These are phyloP conservation scores for Tricholoma sp. DNA, from an alignment of 768 basidiomycete species.

Conservation along the genomic window DNA sequence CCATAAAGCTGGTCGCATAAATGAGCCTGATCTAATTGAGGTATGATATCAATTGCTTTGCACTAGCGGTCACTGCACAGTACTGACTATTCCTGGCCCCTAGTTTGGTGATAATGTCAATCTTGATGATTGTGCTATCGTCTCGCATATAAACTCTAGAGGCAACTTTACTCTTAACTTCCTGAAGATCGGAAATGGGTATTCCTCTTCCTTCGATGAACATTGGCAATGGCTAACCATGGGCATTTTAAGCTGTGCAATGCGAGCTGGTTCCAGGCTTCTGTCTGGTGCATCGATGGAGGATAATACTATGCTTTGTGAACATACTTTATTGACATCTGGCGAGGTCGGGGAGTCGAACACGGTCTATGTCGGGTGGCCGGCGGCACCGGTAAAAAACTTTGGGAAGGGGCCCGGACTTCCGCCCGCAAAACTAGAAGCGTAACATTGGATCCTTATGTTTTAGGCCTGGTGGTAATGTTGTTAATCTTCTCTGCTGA, in stretches of 20 bases:
- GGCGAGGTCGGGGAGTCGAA: conserved; percentile 41
- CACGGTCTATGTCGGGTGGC: conserved; percentile 39
- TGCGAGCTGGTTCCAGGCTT: conserved; percentile 41
- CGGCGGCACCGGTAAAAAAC: conserved; percentile 20
- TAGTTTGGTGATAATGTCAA: conserved; percentile 40
- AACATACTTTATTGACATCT: conserved; percentile 42
- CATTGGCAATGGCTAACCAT: neutral
- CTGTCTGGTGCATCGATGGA: conserved; percentile 49
- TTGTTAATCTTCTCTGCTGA: no score
- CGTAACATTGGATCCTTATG: no score
- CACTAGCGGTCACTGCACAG: neutral
- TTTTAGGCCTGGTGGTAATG: no score
- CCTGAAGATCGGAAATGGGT: conserved; percentile 36
- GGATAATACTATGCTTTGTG: conserved; percentile 41
- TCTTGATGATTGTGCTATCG: conserved; percentile 42
- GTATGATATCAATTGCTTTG: conserved; percentile 15
- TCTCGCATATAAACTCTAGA: conserved; percentile 43
- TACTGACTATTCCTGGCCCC: neutral
- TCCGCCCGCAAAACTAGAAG: no score
- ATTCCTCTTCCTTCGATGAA: conserved; percentile 2
- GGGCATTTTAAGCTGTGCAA: conserved; percentile 25
- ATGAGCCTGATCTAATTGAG: conserved; percentile 42
- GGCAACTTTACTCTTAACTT: conserved; percentile 40
- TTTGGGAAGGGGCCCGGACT: neutral
- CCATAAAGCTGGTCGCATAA: conserved; percentile 38